These are phyloP conservation scores for Pachysandra terminalis DNA, from an alignment of 164 flowering plant genomes.

Conservation along the genomic window DNA sequence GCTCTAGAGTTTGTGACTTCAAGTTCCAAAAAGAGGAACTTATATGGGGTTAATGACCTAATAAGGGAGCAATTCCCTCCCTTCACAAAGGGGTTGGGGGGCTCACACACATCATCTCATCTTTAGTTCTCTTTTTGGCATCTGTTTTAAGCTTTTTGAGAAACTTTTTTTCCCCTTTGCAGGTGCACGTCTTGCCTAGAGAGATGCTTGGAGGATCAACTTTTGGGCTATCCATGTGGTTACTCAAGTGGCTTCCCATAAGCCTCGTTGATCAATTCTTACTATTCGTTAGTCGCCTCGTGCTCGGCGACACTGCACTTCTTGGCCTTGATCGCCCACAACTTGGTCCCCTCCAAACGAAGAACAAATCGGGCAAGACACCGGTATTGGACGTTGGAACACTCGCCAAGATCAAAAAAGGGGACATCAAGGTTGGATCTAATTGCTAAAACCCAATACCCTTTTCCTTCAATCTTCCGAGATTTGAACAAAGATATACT, in stretches of 20 bases:
- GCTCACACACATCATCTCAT: slow-evolving; percentile 18
- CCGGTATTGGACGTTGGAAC: slow-evolving; percentile 94
- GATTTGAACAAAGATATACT: background rate
- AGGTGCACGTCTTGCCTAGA: slow-evolving; percentile 90
- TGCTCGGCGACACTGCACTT: slow-evolving; percentile 66
- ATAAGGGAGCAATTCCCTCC: slow-evolving; percentile 3
- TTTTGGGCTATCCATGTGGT: slow-evolving; percentile 83
- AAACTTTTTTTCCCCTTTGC: slow-evolving; percentile 17
- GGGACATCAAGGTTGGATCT: slow-evolving; percentile 87
- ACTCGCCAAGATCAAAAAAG: slow-evolving; percentile 68
- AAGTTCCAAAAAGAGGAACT: slow-evolving; percentile 8
- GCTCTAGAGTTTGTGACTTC: slow-evolving; percentile 4
- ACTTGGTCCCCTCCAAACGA: slow-evolving; percentile 78
- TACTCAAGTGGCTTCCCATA: slow-evolving; percentile 85
- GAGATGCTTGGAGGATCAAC: slow-evolving; percentile 94
- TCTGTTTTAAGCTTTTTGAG: background rate
- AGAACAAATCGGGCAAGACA: slow-evolving; percentile 72
- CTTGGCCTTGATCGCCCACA: slow-evolving; percentile 64
- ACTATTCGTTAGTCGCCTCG: slow-evolving; percentile 42
- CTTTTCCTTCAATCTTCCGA: too few relatives aligned
- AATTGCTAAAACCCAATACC: too few relatives aligned
- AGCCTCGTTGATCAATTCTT: slow-evolving; percentile 69
- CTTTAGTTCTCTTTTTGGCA: slow-evolving; percentile 6
- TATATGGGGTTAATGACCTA: background rate
- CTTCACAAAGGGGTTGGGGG: slow-evolving; percentile 9